A percentile compares a stretch with the other conserved stretches of the same genome.
These are phyloP conservation scores for Cystobasidium ongulense DNA, from an alignment of 768 basidiomycete genomes.

Conservation along the genomic window DNA sequence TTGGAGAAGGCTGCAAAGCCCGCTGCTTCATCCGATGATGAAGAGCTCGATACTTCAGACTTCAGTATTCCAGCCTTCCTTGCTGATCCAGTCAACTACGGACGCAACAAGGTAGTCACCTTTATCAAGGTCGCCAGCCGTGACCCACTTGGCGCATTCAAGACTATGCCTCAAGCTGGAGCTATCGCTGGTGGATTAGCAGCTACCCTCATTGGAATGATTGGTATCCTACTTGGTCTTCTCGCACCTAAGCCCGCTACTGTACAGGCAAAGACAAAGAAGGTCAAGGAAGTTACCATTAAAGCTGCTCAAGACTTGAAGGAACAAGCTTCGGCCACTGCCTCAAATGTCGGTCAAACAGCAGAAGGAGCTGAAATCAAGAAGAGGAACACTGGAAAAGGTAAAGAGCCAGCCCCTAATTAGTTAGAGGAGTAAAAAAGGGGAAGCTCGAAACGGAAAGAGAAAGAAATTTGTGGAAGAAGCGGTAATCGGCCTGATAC, in stretches of 20 bases:
- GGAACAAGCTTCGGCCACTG: constrained; percentile 40
- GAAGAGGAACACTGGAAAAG: constrained; percentile 32
- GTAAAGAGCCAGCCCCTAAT: constrained; percentile 8
- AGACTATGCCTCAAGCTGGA: constrained; percentile 78
- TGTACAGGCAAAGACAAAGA: constrained; percentile 34
- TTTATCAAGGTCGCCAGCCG: constrained; percentile 71
- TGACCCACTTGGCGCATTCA: constrained; percentile 74
- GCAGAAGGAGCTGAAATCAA: constrained; percentile 32
- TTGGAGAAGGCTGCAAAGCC: constrained; percentile 49
- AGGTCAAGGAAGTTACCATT: constrained; percentile 52
- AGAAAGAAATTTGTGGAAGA: background rate
- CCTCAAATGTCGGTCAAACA: constrained; percentile 41
- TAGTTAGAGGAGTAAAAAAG: background rate
- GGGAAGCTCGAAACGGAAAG: background rate
- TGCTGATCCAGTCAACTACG: constrained; percentile 68
- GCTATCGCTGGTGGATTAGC: constrained; percentile 60
- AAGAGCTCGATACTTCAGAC: constrained; percentile 50
- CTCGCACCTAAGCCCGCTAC: constrained; percentile 51
- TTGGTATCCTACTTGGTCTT: constrained; percentile 66
- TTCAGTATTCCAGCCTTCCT: constrained; percentile 53
- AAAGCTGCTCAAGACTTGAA: constrained; percentile 51
- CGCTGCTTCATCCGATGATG: constrained; percentile 48
- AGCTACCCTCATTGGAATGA: constrained; percentile 74
- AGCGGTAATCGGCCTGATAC: no score
- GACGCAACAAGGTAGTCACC: constrained; percentile 65